These are phyloP conservation scores for Solanum infundibuliforme DNA, from an alignment of 257 asterid genomes.

Conservation along the genomic window DNA sequence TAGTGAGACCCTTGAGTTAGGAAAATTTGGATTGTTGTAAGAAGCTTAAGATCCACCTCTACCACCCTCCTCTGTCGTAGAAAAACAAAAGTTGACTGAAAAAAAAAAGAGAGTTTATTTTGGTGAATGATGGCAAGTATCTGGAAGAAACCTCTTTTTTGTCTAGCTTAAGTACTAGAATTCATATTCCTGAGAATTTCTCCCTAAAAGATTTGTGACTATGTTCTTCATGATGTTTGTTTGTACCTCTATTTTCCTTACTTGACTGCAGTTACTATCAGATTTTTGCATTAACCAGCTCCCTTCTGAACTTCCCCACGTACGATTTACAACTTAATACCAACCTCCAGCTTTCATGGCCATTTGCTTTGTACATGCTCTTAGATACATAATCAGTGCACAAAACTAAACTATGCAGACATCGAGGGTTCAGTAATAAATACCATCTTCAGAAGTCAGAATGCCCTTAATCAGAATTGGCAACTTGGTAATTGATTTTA, in stretches of 20 bases:
- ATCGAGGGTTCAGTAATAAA: background rate
- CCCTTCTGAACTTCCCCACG: background rate
- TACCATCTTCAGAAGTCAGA: slow-evolving; percentile 62
- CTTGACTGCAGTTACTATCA: background rate
- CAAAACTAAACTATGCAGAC: background rate
- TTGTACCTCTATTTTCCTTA: background rate
- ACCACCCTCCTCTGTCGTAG: background rate
- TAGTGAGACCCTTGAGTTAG: background rate
- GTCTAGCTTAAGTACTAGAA: background rate
- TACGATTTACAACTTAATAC: background rate
- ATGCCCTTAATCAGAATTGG: slow-evolving; percentile 56
- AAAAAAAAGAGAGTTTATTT: background rate
- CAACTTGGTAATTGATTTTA: slow-evolving; percentile 46
- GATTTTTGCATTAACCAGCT: background rate
- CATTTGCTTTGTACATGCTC: background rate
- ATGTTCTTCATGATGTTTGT: background rate
- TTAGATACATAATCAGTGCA: background rate
- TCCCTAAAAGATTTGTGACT: background rate
- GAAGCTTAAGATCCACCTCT: background rate
- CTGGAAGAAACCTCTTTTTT: background rate
- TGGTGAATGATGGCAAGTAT: background rate
- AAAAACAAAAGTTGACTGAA: background rate
- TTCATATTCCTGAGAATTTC: background rate
- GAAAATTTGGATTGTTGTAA: background rate
- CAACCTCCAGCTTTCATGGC: background rate